Conservation (phyloP, 179 eudicot species). For the Camellia oleifera region DNA sequence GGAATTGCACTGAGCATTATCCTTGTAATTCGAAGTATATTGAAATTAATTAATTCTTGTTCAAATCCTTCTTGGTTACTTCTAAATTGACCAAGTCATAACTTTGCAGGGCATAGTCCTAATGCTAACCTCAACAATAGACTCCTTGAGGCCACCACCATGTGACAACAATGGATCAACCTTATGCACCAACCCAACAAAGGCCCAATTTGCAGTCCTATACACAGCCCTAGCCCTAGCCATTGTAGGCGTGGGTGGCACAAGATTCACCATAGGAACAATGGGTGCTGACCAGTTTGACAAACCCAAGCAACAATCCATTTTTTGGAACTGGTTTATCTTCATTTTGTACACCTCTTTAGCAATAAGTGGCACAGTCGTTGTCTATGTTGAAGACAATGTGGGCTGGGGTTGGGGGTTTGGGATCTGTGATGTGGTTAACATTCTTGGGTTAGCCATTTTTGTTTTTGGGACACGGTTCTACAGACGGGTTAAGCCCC, state of each 20-base stretch:
- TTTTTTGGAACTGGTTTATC: slow-evolving; percentile 42
- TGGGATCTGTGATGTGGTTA: slow-evolving; percentile 25
- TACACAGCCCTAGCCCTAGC: slow-evolving; percentile 29
- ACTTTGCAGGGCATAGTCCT: slow-evolving; percentile 33
- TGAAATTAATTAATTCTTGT: no score
- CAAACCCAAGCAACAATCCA: slow-evolving; percentile 31
- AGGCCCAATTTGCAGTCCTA: slow-evolving; percentile 30
- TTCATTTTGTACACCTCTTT: slow-evolving; percentile 33
- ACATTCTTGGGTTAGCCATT: slow-evolving; percentile 30
- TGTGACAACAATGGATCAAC: slow-evolving; percentile 16
- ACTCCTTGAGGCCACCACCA: slow-evolving; percentile 25
- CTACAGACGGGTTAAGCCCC: slow-evolving; percentile 29
- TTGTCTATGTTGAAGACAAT: slow-evolving; percentile 41
- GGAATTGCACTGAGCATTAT: no score
- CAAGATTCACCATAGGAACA: slow-evolving; percentile 41
- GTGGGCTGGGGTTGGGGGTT: slow-evolving; percentile 49
- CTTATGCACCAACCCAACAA: slow-evolving; percentile 26
- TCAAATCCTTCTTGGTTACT: no score
- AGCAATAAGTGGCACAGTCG: slow-evolving; percentile 30
- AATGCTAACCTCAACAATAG: slow-evolving; percentile 18
- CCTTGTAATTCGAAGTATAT: no score
- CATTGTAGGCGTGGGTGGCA: slow-evolving; percentile 36
- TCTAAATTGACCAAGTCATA: no score
- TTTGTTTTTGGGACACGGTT: slow-evolving; percentile 36
- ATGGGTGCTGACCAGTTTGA: slow-evolving; percentile 51